Percentiles rank a stretch among this genome's conserved stretches.
phyloP scores from a whole-genome alignment of 768 basidiomycete genomes.

The Tubosaeta sp. region DNA sequence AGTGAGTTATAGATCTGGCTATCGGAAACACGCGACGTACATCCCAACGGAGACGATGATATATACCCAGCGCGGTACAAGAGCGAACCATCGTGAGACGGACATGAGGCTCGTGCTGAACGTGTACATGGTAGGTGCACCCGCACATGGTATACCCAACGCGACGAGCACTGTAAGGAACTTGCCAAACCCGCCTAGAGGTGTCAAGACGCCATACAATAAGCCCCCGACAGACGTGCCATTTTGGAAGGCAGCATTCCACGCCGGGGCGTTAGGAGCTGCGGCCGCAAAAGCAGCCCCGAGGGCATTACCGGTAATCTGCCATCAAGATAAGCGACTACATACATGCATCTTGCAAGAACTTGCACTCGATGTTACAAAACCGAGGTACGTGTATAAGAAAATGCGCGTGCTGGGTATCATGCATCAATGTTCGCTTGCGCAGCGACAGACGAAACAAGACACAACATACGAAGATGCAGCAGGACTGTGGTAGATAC shows the following conservation, averaged over 20 bases:
- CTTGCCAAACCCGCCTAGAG: slow-evolving; percentile 42
- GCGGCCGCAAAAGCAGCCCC: slow-evolving; percentile 46
- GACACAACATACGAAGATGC: slow-evolving; percentile 49
- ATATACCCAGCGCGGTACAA: slow-evolving; percentile 45
- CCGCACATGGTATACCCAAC: slow-evolving; percentile 50
- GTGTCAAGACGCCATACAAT: slow-evolving; percentile 34
- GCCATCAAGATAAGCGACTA: neutral
- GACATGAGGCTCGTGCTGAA: slow-evolving; percentile 46
- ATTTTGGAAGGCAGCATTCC: slow-evolving; percentile 39
- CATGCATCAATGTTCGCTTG: neutral
- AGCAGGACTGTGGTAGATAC: slow-evolving; percentile 46
- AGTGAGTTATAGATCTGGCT: neutral
- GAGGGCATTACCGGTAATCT: slow-evolving; percentile 40
- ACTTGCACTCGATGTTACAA: slow-evolving; percentile 39
- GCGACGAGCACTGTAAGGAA: slow-evolving; percentile 49
- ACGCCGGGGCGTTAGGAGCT: slow-evolving; percentile 34
- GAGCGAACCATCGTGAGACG: slow-evolving; percentile 28
- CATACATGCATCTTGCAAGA: neutral
- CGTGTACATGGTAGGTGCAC: slow-evolving; percentile 57
- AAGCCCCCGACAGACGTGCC: slow-evolving; percentile 44
- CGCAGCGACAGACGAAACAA: neutral
- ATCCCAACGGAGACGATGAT: slow-evolving; percentile 43
- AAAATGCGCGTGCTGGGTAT: slow-evolving; percentile 35
- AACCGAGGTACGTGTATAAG: slow-evolving; percentile 44
- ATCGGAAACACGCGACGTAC: slow-evolving; percentile 24